Percentiles rank a stretch among this genome's conserved stretches.
These are phyloP conservation scores for Sclerotiophoma versabilis DNA, from an alignment of 2,329 filamentous ascomycete species.

Conservation along the genomic window DNA sequence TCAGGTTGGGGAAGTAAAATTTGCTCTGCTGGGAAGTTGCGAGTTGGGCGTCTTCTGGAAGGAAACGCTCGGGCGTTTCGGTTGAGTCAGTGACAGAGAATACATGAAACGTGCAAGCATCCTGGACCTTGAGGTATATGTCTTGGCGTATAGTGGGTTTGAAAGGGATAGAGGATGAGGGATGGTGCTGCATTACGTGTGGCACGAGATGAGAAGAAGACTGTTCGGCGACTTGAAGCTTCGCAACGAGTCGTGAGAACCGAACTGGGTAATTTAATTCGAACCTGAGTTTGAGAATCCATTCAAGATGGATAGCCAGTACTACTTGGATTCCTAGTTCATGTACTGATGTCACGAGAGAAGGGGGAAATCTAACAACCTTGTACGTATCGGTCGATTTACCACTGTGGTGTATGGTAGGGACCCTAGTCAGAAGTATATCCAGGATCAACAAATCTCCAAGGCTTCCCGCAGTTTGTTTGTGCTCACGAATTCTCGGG, in stretches of 20 bases:
- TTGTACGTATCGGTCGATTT: too few relatives aligned
- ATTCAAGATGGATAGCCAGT: too few relatives aligned
- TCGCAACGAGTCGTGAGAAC: neutral
- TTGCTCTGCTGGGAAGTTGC: slow-evolving; percentile 3
- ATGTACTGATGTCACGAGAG: too few relatives aligned
- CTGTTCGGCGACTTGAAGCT: neutral
- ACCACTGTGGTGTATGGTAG: too few relatives aligned
- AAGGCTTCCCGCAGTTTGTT: too few relatives aligned
- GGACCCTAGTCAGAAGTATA: too few relatives aligned
- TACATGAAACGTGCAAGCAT: slow-evolving; percentile 6
- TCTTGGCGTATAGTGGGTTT: slow-evolving; percentile 1
- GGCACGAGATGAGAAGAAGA: neutral
- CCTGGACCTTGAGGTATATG: slow-evolving; percentile 8
- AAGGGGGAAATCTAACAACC: too few relatives aligned
- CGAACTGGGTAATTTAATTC: too few relatives aligned
- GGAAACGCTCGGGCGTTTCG: slow-evolving; percentile 12
- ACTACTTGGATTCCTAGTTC: too few relatives aligned
- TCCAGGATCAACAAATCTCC: too few relatives aligned
- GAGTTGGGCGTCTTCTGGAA: slow-evolving; percentile 6
- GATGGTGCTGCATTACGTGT: neutral
- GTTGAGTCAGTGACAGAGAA: neutral
- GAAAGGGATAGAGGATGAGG: slow-evolving; percentile 1
- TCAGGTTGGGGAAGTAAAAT: slow-evolving; percentile 11
- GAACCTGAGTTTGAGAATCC: too few relatives aligned
- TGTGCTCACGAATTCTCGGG: too few relatives aligned